Evolutionary conservation across 176 grass and related monocot species (phyloP).

Genomic region (Tillandsia leiboldiana): DNA sequence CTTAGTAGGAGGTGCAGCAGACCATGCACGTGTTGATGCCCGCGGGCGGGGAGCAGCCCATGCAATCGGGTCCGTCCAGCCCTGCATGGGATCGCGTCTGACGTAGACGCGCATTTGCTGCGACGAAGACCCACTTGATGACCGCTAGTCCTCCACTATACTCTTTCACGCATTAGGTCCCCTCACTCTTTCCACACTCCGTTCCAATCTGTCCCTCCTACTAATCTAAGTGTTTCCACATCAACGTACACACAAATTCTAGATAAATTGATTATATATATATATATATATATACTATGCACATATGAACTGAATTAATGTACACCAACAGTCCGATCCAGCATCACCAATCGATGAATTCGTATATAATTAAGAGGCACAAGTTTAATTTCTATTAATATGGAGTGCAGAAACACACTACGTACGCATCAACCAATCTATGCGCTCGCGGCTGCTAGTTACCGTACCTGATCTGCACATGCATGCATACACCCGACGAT

Average conservation of each 20-base stretch:
- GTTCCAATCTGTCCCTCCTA: no score
- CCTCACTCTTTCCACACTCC: no score
- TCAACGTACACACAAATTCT: no score
- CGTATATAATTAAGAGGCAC: not conserved
- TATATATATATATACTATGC: no score
- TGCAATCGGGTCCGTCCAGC: not conserved
- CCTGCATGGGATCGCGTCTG: not conserved
- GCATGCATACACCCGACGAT: not conserved
- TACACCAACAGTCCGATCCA: no score
- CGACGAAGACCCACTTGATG: not conserved
- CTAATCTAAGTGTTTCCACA: no score
- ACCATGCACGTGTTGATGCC: not conserved
- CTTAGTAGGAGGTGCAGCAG: no score
- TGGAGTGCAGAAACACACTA: not conserved
- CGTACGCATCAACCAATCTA: not conserved
- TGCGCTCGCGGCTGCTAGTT: not conserved
- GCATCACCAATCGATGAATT: no score
- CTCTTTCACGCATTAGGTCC: no score
- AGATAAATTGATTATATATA: no score
- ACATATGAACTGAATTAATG: no score
- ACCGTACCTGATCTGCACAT: not conserved
- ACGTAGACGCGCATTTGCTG: not conserved
- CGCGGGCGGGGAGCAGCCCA: not conserved
- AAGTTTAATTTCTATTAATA: not conserved
- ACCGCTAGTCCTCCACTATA: no score